Evolutionary conservation across 1,284 basidiomycete genomes (phyloP), one percentile per base, ranked within the genome.

Genomic region (Earliella scabrosa): DNA sequence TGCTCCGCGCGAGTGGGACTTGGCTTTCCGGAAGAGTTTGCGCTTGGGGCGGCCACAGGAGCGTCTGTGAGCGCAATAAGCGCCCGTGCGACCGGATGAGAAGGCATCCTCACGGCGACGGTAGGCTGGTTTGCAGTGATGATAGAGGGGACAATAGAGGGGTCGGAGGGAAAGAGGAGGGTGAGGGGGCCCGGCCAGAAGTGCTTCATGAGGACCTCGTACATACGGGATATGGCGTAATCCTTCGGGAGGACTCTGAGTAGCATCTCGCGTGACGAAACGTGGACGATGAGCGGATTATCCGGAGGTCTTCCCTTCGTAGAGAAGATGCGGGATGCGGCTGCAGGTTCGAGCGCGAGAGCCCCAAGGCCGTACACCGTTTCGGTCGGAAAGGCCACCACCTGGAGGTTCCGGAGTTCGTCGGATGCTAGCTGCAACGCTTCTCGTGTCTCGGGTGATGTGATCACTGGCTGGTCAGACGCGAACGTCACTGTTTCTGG

Each of bases 101-200:
- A 87, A 0, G 97, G 97, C 88, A 99, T 96, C 40, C 97, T 84
- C 54, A 99, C 83, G 1, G 93, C 97, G 26, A 98, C 92, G 0
- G 95, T 95, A 0, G 85, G 76, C 50, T 93, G 91, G 14, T 80
- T 80, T 32, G 93, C 93, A 2, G 93, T 95, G 61, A 92, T 83
- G 53, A 88, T 81, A 13, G 72, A 55, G 4, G 90, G 89, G 45
- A 93, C 77, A 45, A 81, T 71, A 34, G 75, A 61, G 2, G 81
- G 66, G 58, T 87, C 77, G 44, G 85, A 81, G 2, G 96, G 96
- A 70, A 99, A 98, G 34, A 99, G 81, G 24, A 99, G 78, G 0
- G 96, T 98, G 52, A 99, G 77, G 0, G 97, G 85, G 2, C 97
- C 97, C 0, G 97, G 97, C 97, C 97, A 99, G 72, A 98, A 98